Percentiles rank a stretch among this genome's conserved stretches.
Conservation (phyloP, 2,329 filamentous ascomycete species). For the Dendryphion nanum region DNA sequence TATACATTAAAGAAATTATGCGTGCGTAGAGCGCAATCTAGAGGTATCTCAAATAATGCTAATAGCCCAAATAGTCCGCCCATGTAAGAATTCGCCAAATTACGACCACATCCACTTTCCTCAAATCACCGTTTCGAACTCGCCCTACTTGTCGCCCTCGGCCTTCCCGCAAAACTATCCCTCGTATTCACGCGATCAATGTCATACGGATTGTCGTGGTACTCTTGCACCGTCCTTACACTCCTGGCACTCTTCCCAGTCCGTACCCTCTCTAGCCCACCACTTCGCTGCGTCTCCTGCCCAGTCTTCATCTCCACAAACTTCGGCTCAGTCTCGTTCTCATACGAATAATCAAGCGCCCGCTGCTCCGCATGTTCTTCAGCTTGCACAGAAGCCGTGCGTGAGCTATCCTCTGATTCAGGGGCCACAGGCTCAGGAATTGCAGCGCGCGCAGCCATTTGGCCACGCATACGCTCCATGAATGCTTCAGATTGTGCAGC, state of each 20-base stretch:
- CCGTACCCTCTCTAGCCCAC: conserved; percentile 25
- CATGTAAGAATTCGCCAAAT: too few species aligned
- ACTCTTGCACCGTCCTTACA: conserved; percentile 23
- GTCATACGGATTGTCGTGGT: conserved; percentile 49
- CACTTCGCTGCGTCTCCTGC: conserved; percentile 25
- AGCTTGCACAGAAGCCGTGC: conserved; percentile 24
- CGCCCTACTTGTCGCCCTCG: too few species aligned
- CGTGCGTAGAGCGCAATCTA: too few species aligned
- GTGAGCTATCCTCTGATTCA: conserved; percentile 20
- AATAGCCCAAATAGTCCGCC: too few species aligned
- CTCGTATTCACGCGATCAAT: conserved; percentile 50
- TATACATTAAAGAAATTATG: too few species aligned
- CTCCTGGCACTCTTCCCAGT: conserved; percentile 23
- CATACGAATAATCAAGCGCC: conserved; percentile 15
- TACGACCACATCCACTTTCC: too few species aligned
- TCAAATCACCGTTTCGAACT: too few species aligned
- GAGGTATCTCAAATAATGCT: too few species aligned
- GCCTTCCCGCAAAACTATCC: conserved; percentile 50
- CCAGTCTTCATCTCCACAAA: conserved; percentile 42
- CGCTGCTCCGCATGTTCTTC: conserved; percentile 27
- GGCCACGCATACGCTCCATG: conserved; percentile 48
- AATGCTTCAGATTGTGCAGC: conserved; percentile 65
- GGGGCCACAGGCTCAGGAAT: conserved; percentile 4
- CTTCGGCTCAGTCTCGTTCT: conserved; percentile 21
- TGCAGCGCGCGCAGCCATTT: conserved; percentile 16